Percentiles rank a stretch among this genome's conserved stretches.
Evolutionary conservation across 139 green algal genomes (phyloP).

Genomic region (Micromonas pusilla): DNA sequence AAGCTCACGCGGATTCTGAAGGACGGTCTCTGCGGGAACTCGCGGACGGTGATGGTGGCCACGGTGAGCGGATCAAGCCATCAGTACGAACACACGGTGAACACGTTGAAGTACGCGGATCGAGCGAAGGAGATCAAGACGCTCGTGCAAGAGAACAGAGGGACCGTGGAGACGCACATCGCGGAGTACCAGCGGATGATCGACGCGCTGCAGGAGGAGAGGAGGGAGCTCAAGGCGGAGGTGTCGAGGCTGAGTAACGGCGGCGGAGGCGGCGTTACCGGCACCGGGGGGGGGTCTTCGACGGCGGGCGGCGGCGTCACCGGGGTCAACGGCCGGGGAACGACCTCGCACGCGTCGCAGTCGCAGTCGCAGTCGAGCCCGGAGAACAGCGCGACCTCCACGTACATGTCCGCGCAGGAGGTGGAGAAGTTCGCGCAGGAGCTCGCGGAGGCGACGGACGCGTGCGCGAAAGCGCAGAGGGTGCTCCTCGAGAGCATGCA

Average conservation of each 20-base stretch:
- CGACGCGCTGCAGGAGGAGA: conserved; percentile 49
- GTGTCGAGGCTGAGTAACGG: neutral
- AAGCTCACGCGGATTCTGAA: conserved; percentile 70
- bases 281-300: too few species aligned
- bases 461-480: neutral
- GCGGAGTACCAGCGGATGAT: conserved; percentile 39
- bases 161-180: conserved; percentile 68
- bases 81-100: conserved; percentile 75
- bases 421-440: conserved; percentile 7
- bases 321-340: neutral
- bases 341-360: neutral
- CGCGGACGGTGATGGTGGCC: conserved; percentile 76
- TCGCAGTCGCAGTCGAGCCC: too few species aligned
- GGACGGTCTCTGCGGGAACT: conserved; percentile 62
- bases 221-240: conserved; percentile 54
- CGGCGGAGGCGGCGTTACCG: neutral
- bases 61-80: conserved; percentile 46
- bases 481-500: neutral
- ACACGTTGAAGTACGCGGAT: conserved; percentile 55
- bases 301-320: neutral
- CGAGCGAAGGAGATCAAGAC: conserved; percentile 89
- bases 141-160: conserved; percentile 65
- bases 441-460: neutral
- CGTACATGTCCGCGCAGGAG: neutral
- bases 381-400: too few species aligned